These are phyloP conservation scores for Cucurbita ficifolia DNA, from an alignment of 306 rosid genomes.

Conservation along the genomic window DNA sequence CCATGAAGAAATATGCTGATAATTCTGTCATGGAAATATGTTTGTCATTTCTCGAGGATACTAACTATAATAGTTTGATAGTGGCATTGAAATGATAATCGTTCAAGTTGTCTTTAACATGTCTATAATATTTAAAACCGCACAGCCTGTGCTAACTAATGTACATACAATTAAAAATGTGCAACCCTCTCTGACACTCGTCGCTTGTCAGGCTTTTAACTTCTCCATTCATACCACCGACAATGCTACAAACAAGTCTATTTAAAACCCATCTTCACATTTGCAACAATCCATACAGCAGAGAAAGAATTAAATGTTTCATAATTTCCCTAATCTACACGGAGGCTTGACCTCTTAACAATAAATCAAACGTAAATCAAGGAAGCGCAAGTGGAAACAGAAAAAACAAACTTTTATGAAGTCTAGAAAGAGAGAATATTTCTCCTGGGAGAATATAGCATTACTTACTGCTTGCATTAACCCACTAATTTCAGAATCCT, in stretches of 20 bases:
- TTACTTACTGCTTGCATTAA: constrained; percentile 76
- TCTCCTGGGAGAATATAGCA: constrained; percentile 4
- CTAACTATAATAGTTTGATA: background rate
- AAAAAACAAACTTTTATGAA: background rate
- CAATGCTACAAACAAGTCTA: background rate
- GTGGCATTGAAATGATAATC: background rate
- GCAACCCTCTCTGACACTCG: background rate
- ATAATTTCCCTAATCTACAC: background rate
- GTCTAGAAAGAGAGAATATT: background rate
- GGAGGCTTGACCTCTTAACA: background rate
- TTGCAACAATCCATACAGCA: background rate
- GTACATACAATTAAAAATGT: background rate
- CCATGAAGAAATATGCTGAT: background rate
- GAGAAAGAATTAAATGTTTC: background rate
- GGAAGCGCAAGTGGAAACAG: background rate
- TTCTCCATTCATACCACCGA: background rate
- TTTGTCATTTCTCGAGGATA: background rate
- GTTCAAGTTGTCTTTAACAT: background rate
- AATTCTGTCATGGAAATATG: background rate
- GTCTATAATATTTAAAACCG: background rate
- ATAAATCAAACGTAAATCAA: background rate
- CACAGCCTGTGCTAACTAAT: background rate
- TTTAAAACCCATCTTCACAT: background rate
- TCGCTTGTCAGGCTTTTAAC: background rate
- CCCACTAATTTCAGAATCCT: constrained; percentile 71